Percentiles rank a stretch among this genome's conserved stretches.
These are phyloP conservation scores for Nematocida minor DNA, from an alignment of 371 early-diverging fungal genomes.

Conservation along the genomic window DNA sequence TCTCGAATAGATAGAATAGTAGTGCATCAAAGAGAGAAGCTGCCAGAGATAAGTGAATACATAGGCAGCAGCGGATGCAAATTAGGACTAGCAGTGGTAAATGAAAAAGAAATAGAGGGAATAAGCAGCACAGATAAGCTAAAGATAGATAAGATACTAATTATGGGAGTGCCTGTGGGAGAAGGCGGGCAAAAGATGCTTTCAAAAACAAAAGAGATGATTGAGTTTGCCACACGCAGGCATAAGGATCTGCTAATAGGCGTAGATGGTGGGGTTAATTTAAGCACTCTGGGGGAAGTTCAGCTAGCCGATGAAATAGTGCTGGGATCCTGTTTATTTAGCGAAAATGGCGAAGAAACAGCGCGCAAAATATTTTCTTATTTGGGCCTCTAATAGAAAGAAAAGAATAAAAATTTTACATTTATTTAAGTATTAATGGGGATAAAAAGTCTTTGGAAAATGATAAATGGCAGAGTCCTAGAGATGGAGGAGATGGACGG, in stretches of 20 bases:
- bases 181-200: slow-evolving; percentile 61
- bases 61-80: slow-evolving; percentile 47
- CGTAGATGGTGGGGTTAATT: slow-evolving; percentile 88
- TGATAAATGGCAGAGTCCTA: slow-evolving; percentile 17
- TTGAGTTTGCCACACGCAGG: background rate
- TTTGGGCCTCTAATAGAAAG: background rate
- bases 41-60: slow-evolving; percentile 1
- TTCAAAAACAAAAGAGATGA: slow-evolving; percentile 9
- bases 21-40: slow-evolving; percentile 18
- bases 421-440: slow-evolving; percentile 15
- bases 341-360: background rate
- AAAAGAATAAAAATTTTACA: background rate
- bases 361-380: no score
- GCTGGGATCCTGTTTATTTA: slow-evolving; percentile 86
- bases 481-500: background rate
- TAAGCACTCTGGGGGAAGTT: slow-evolving; percentile 75
- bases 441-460: slow-evolving; percentile 27
- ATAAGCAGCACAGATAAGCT: slow-evolving; percentile 47
- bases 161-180: slow-evolving; percentile 80
- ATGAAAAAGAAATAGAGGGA: slow-evolving; percentile 71
- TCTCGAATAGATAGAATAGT: slow-evolving; percentile 34
- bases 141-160: slow-evolving; percentile 76
- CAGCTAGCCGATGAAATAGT: slow-evolving; percentile 89
- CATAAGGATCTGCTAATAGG: slow-evolving; percentile 70
- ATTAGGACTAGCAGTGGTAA: slow-evolving; percentile 85